Percentiles rank a stretch among this genome's conserved stretches.
Conservation (phyloP, 768 basidiomycete genomes). For the Lactifluus piperatus region DNA sequence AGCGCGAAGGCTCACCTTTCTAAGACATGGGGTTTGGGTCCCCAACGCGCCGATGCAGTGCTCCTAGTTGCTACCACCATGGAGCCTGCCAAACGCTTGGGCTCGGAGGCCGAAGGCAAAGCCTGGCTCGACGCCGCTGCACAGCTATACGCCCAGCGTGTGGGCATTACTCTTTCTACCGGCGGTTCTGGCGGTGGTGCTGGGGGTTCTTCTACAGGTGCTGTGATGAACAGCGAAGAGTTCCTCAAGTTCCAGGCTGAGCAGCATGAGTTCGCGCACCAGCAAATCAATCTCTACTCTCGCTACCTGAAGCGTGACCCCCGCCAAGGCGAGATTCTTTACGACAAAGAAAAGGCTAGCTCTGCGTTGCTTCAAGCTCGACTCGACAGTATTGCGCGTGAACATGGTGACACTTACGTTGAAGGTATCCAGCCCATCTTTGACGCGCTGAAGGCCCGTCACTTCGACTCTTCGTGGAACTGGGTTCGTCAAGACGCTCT, state of each 20-base stretch:
- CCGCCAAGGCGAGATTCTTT: slow-evolving; percentile 83
- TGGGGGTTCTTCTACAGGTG: slow-evolving; percentile 58
- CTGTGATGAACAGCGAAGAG: slow-evolving; percentile 95
- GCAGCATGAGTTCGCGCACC: slow-evolving; percentile 84
- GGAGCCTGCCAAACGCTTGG: slow-evolving; percentile 91
- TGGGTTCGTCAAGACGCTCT: slow-evolving; percentile 98
- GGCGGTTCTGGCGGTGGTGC: slow-evolving; percentile 56
- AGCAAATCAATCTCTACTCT: slow-evolving; percentile 95
- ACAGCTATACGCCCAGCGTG: slow-evolving; percentile 74
- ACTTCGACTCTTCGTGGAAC: slow-evolving; percentile 99
- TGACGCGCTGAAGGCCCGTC: slow-evolving; percentile 91
- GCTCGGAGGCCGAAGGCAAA: slow-evolving; percentile 87
- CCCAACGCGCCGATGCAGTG: slow-evolving; percentile 81
- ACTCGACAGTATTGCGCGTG: slow-evolving; percentile 79
- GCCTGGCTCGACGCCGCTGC: slow-evolving; percentile 87
- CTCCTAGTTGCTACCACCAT: slow-evolving; percentile 85
- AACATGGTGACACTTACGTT: slow-evolving; percentile 91
- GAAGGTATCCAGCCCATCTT: slow-evolving; percentile 94
- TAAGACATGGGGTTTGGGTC: slow-evolving; percentile 94
- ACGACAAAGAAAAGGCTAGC: slow-evolving; percentile 79
- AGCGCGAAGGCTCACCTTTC: slow-evolving; percentile 82
- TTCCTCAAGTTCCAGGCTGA: slow-evolving; percentile 95
- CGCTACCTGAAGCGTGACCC: slow-evolving; percentile 93
- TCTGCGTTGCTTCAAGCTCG: slow-evolving; percentile 66
- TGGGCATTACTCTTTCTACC: slow-evolving; percentile 76